Conservation (phyloP, 2,329 filamentous ascomycete genomes). For the Chalaropsis thielavioides region DNA sequence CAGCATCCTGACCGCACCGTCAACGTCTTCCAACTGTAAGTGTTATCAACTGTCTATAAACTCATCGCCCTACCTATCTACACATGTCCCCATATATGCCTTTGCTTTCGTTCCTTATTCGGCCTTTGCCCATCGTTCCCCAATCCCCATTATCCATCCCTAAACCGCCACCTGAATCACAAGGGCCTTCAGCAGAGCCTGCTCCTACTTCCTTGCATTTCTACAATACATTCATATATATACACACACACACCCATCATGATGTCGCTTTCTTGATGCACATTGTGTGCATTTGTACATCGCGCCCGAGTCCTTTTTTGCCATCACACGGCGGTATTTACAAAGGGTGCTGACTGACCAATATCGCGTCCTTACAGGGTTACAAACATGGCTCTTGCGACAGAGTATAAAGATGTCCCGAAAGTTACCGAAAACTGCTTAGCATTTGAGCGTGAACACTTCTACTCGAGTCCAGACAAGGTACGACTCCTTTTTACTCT, state of each 20-base stretch:
- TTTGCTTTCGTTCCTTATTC: background rate
- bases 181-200: background rate
- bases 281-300: background rate
- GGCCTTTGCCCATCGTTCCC: background rate
- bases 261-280: background rate
- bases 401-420: conserved; percentile 28
- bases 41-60: conserved; percentile 5
- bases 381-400: conserved; percentile 36
- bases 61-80: background rate
- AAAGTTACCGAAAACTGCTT: conserved; percentile 31
- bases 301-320: background rate
- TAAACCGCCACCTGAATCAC: background rate
- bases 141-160: background rate
- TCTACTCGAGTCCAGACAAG: conserved; percentile 33
- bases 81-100: background rate
- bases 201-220: background rate
- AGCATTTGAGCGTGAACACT: conserved; percentile 35
- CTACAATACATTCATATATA: background rate
- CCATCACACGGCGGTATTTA: background rate
- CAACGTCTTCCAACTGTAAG: conserved; percentile 32
- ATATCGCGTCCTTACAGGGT: conserved; percentile 28
- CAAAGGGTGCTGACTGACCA: background rate
- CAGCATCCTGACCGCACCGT: conserved; percentile 29
- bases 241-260: background rate
- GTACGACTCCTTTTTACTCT: conserved; percentile 24